phyloP scores from a whole-genome alignment of 495 filamentous ascomycete species.

The Neurospora sp. region DNA sequence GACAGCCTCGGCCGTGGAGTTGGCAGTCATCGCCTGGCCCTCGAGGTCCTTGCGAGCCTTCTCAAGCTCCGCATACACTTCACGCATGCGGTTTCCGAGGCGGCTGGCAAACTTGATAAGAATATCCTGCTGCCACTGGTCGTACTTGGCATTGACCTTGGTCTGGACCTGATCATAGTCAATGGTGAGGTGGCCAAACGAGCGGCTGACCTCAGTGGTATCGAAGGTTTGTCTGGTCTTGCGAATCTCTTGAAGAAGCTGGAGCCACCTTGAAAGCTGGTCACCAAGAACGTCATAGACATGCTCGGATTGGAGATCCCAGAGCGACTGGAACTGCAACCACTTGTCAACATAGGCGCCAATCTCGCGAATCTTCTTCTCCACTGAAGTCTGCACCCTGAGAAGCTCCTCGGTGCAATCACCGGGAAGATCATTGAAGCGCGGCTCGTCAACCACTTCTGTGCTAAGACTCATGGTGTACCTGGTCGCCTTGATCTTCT shows the following conservation, averaged over 20 bases:
- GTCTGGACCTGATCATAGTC: slow-evolving; percentile 98
- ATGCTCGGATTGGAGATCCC: slow-evolving; percentile 93
- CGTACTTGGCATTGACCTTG: slow-evolving; percentile 96
- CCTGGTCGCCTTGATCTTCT: slow-evolving; percentile 84
- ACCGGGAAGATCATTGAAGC: slow-evolving; percentile 79
- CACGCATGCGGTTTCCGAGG: slow-evolving; percentile 81
- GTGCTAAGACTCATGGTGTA: slow-evolving; percentile 78
- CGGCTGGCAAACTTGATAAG: slow-evolving; percentile 80
- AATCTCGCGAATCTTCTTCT: slow-evolving; percentile 66
- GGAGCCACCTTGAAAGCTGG: slow-evolving; percentile 82
- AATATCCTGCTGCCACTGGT: slow-evolving; percentile 99
- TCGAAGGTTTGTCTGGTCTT: slow-evolving; percentile 92
- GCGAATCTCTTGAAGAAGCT: slow-evolving; percentile 87
- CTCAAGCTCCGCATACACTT: slow-evolving; percentile 80
- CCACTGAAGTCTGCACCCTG: slow-evolving; percentile 69
- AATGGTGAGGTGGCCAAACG: slow-evolving; percentile 86
- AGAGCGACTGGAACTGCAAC: slow-evolving; percentile 96
- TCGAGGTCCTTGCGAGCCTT: slow-evolving; percentile 82
- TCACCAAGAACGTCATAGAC: slow-evolving; percentile 89
- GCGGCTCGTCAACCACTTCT: slow-evolving; percentile 51
- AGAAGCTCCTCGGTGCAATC: slow-evolving; percentile 67
- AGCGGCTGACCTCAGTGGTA: slow-evolving; percentile 80
- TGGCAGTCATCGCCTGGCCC: slow-evolving; percentile 78
- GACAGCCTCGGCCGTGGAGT: slow-evolving; percentile 90
- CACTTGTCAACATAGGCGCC: slow-evolving; percentile 86